Percentiles rank a stretch among this genome's conserved stretches.
Evolutionary conservation across 768 basidiomycete species (phyloP).

Genomic region (Termitomyces heimii): DNA sequence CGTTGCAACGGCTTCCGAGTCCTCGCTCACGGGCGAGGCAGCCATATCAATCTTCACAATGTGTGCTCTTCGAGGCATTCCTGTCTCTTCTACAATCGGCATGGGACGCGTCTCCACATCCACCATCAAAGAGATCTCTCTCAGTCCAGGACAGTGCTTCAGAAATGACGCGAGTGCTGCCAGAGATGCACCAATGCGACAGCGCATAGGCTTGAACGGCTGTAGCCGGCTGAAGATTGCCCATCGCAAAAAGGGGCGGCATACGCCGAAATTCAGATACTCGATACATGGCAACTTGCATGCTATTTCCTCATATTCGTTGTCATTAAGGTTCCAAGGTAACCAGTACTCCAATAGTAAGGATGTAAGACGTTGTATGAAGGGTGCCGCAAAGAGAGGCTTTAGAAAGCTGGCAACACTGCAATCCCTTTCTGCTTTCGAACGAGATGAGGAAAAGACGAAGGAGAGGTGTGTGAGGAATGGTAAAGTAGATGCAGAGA

Average conservation of each 20-base stretch:
- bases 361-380: neutral
- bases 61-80: neutral
- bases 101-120: neutral
- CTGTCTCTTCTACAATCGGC: neutral
- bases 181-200: slow-evolving; percentile 1
- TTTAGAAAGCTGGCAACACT: neutral
- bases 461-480: slow-evolving; percentile 2
- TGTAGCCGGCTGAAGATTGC: neutral
- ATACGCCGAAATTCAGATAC: neutral
- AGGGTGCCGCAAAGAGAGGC: neutral
- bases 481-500: neutral
- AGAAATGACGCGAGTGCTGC: slow-evolving; percentile 1
- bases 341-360: neutral
- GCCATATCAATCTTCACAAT: slow-evolving; percentile 1
- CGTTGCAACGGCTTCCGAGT: no score
- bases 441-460: neutral
- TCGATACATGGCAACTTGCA: neutral
- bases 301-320: slow-evolving; percentile 2
- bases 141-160: neutral
- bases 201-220: no score
- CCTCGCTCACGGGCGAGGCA: no score
- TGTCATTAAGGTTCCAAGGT: neutral
- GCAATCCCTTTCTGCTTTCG: neutral
- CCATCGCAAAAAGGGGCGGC: neutral
- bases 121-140: slow-evolving; percentile 3